A percentile compares a stretch with the other conserved stretches of the same genome.
Evolutionary conservation across 352 stramenopile species (phyloP).

Genomic region (Sclerospora graminicola): DNA sequence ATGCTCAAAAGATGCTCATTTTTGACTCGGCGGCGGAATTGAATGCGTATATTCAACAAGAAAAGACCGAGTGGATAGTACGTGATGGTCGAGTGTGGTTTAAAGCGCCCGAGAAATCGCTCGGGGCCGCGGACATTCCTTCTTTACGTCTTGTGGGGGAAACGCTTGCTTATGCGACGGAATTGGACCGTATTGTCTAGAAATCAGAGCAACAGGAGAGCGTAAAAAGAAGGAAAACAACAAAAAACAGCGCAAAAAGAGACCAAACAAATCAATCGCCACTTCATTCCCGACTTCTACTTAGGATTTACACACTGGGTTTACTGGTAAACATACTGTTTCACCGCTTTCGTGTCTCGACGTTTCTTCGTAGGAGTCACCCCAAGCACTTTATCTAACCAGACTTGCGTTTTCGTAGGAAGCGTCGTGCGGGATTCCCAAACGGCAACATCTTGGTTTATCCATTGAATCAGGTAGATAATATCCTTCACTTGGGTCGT

Average conservation of each 20-base stretch:
- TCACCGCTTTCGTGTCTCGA: slow-evolving; percentile 22
- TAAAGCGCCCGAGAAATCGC: slow-evolving; percentile 80
- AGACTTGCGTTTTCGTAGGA: slow-evolving; percentile 41
- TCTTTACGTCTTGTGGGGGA: slow-evolving; percentile 91
- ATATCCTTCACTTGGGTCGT: slow-evolving; percentile 41
- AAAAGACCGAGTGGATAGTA: slow-evolving; percentile 88
- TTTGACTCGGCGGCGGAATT: slow-evolving; percentile 80
- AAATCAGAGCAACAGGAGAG: background rate
- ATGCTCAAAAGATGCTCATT: slow-evolving; percentile 91
- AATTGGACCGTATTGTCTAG: slow-evolving; percentile 92
- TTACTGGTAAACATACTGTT: slow-evolving; percentile 18
- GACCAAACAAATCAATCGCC: too few species aligned
- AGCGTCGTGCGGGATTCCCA: slow-evolving; percentile 53
- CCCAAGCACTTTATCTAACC: slow-evolving; percentile 61
- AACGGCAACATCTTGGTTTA: slow-evolving; percentile 27
- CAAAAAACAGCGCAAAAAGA: background rate
- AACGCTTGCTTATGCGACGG: slow-evolving; percentile 92
- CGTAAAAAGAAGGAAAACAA: background rate
- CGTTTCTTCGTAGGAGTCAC: slow-evolving; percentile 26
- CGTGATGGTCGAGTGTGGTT: slow-evolving; percentile 83
- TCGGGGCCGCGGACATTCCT: slow-evolving; percentile 87
- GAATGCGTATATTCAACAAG: slow-evolving; percentile 77
- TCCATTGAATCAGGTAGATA: slow-evolving; percentile 70
- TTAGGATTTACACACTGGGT: too few species aligned
- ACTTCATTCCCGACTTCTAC: too few species aligned